Base-by-base conservation (phyloP, 768 basidiomycete species). In the Lactarius sanguifluus region DNA sequence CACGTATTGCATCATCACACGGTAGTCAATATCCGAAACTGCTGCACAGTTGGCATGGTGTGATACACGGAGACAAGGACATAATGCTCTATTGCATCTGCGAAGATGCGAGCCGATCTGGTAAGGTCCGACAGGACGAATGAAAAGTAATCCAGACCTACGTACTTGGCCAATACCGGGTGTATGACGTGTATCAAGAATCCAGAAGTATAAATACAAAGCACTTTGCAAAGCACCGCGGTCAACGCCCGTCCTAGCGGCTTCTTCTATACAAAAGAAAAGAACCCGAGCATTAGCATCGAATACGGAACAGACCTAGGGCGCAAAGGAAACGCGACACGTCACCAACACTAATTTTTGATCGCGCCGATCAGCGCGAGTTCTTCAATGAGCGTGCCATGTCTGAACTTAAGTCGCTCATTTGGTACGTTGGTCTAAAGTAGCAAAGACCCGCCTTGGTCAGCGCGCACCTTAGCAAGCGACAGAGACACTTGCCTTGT, bases 381-480 rank as follows among this genome's bases (percentile, higher is more conserved):
- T 75, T 98, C 97, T 63, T 92, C 93, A 62, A 92, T 71, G 41
- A 99, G 80, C 1, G 96, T 98, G 70, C 89, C 86, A 66, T 95
- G 89, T n/a, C 97, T 83, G 76, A 91, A 98, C n/a, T 86, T 86
- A 45, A 98, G 81, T 34, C 97, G 86, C 64, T 88, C 88, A 72
- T 97, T 86, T 2, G 97, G 97, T 6, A 99, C 96, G 71, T 99
- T 98, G n/a, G 97, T 98, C 94, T 96, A 64, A 34, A 64, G 40
- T 60, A 50, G 43, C 34, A 45, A 30, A 25, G 10, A 18, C 40
- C 40, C 16, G 63, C 28, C 34, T 34, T 20, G 13, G n/a, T 58
- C 23, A 58, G 61, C 10, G 41, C 59, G 32, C 23, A 15, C 32
- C 16, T 15, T 12, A 13, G 66, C n/a, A 15, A 30, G 25, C 15